Percentiles rank a stretch among this genome's conserved stretches.
These are phyloP conservation scores for Raphidocelis subcapitata DNA, from an alignment of 139 green algal genomes.

Conservation along the genomic window DNA sequence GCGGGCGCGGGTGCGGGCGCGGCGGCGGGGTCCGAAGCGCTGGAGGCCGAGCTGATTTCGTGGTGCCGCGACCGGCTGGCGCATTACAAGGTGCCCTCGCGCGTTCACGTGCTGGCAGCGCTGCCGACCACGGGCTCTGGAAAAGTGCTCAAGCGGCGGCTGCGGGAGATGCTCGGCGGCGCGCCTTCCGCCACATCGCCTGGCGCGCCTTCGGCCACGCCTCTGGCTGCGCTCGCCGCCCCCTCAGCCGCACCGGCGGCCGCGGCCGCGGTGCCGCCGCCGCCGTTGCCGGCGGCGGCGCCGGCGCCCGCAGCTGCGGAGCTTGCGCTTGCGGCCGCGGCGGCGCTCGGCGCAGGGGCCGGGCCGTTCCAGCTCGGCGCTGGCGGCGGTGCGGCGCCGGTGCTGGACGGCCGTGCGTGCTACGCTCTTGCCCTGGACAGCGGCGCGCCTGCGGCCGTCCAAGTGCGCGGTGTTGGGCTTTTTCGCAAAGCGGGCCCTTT, in stretches of 20 bases:
- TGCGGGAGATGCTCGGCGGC: constrained; percentile 38
- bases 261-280: neutral
- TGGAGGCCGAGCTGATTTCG: constrained; percentile 44
- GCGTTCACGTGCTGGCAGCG: constrained; percentile 61
- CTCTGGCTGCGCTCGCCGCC: too few relatives aligned
- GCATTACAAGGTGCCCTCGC: constrained; percentile 79
- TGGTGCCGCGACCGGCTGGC: constrained; percentile 73
- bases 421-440: too few relatives aligned
- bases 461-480: too few relatives aligned
- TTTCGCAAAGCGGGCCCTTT: too few relatives aligned
- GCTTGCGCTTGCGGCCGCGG: too few relatives aligned
- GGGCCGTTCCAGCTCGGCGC: too few relatives aligned
- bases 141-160: constrained; percentile 83
- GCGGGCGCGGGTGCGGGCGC: neutral
- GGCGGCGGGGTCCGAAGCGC: neutral
- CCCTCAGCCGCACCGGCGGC: neutral
- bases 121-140: constrained; percentile 80
- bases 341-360: too few relatives aligned
- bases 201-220: too few relatives aligned
- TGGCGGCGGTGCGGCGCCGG: too few relatives aligned
- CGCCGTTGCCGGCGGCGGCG: constrained; percentile 12
- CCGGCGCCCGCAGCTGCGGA: neutral
- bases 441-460: too few relatives aligned
- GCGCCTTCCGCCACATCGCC: too few relatives aligned
- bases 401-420: too few relatives aligned